phyloP scores from a whole-genome alignment of 176 grass and related monocot species.

The Carex pumila region DNA sequence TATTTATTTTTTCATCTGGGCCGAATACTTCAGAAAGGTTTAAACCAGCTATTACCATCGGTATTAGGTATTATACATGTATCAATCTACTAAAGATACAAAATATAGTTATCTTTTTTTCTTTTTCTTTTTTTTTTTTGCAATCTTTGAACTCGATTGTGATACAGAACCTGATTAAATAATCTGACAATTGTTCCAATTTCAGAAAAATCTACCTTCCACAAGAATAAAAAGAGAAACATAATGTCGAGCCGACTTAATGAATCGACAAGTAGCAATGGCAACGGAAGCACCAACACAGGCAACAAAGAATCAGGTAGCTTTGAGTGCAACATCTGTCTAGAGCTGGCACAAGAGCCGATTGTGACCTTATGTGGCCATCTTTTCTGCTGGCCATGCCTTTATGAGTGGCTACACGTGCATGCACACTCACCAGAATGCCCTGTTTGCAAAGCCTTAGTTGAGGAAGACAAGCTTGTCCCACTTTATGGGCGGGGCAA shows the following conservation, averaged over 20 bases:
- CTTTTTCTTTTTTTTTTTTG: background rate
- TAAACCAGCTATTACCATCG: background rate
- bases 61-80: background rate
- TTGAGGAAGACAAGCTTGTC: slow-evolving; percentile 64
- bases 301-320: slow-evolving; percentile 39
- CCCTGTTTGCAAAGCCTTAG: slow-evolving; percentile 74
- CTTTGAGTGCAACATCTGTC: slow-evolving; percentile 89
- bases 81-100: background rate
- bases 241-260: slow-evolving; percentile 35
- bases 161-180: background rate
- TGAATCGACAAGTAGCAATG: slow-evolving; percentile 32
- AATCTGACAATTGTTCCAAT: background rate
- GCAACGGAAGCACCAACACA: slow-evolving; percentile 6
- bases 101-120: too few species aligned
- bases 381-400: slow-evolving; percentile 80
- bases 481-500: slow-evolving; percentile 64
- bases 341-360: slow-evolving; percentile 73
- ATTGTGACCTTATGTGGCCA: slow-evolving; percentile 75
- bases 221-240: background rate
- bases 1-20: background rate
- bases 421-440: slow-evolving; percentile 67
- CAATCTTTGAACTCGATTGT: background rate
- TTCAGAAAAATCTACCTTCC: background rate
- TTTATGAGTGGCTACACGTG: slow-evolving; percentile 73
- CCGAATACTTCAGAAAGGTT: background rate